Conservation (phyloP, 139 green algal species). For the Nannochloris sp. region DNA sequence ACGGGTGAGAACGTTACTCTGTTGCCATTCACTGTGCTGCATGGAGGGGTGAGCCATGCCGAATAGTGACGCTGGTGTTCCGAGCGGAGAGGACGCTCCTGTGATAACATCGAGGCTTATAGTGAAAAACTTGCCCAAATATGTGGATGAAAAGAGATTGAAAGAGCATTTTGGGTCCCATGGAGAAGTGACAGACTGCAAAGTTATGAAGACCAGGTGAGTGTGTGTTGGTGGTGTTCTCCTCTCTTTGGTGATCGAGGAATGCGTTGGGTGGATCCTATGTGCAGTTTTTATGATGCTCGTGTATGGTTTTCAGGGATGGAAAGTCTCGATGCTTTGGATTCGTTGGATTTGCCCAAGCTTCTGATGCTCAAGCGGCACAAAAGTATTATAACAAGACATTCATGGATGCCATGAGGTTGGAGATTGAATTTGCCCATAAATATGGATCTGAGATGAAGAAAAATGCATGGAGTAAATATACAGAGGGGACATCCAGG, state of each 20-base stretch:
- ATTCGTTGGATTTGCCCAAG: slow-evolving; percentile 86
- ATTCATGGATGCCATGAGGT: slow-evolving; percentile 77
- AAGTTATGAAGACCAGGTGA: slow-evolving; percentile 81
- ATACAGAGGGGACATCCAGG: slow-evolving; percentile 53
- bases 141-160: slow-evolving; percentile 66
- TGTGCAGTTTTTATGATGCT: not conserved
- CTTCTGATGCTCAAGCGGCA: slow-evolving; percentile 58
- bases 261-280: not conserved
- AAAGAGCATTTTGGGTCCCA: slow-evolving; percentile 75
- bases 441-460: slow-evolving; percentile 41
- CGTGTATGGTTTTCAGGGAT: slow-evolving; percentile 56
- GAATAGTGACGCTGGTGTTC: too few species aligned
- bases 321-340: slow-evolving; percentile 82
- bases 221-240: not conserved
- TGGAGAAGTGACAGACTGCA: slow-evolving; percentile 91
- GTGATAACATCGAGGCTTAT: slow-evolving; percentile 57
- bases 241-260: not conserved
- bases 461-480: slow-evolving; percentile 77
- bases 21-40: too few species aligned
- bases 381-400: slow-evolving; percentile 80
- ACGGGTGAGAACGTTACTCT: too few species aligned
- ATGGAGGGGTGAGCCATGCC: too few species aligned
- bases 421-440: slow-evolving; percentile 70
- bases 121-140: slow-evolving; percentile 91
- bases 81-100: too few species aligned